Evolutionary conservation across 2,329 filamentous ascomycete species (phyloP).

Genomic region (Fusarium coffeatum): DNA sequence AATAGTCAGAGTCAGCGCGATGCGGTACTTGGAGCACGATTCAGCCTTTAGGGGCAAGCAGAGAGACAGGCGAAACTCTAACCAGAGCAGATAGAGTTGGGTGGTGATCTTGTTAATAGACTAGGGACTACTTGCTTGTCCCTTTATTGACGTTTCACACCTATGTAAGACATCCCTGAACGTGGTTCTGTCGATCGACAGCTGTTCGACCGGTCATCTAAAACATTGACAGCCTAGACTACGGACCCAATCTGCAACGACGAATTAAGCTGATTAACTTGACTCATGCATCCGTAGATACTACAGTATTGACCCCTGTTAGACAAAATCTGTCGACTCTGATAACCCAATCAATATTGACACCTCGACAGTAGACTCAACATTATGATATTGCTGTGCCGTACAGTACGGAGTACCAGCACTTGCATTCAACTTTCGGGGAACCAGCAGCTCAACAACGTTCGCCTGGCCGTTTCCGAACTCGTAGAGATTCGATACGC

Average conservation of each 20-base stretch:
- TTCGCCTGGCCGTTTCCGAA: slow-evolving; percentile 17
- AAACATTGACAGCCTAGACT: neutral
- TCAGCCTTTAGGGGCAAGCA: slow-evolving; percentile 35
- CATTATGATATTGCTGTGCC: neutral
- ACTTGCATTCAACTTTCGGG: slow-evolving; percentile 1
- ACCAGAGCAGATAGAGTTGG: slow-evolving; percentile 15
- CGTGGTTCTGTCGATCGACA: slow-evolving; percentile 6
- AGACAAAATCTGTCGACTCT: slow-evolving; percentile 1
- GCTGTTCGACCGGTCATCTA: neutral
- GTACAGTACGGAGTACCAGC: neutral
- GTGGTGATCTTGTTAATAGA: slow-evolving; percentile 17
- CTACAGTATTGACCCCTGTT: neutral
- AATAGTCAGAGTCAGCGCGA: slow-evolving; percentile 3
- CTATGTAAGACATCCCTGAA: neutral
- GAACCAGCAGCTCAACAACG: slow-evolving; percentile 14
- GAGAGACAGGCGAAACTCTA: slow-evolving; percentile 25
- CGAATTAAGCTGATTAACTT: slow-evolving; percentile 14
- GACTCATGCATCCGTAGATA: slow-evolving; percentile 26
- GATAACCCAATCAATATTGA: slow-evolving; percentile 2
- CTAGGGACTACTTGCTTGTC: slow-evolving; percentile 6
- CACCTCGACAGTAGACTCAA: neutral
- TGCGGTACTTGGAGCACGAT: neutral
- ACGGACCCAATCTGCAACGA: neutral
- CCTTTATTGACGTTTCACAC: slow-evolving; percentile 19
- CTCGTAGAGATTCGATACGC: slow-evolving; percentile 16